Conservation (phyloP, 495 filamentous ascomycete genomes). For the Barbatosphaeria neglecta region DNA sequence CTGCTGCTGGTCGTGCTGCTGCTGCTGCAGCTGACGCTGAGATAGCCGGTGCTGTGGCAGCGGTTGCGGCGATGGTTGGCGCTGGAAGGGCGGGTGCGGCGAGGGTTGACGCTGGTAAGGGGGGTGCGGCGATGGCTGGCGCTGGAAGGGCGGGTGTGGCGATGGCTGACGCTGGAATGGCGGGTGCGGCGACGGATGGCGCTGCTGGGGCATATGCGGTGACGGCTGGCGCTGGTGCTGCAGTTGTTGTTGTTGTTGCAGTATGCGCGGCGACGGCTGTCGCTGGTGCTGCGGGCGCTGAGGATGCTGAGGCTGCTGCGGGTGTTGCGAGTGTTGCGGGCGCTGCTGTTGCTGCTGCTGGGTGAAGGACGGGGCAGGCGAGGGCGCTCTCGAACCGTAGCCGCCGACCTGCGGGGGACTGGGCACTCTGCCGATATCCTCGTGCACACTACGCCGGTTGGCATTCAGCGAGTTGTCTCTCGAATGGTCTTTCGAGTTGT, state of each 20-base stretch:
- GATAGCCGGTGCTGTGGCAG: too few species aligned
- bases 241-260: constrained; percentile 16
- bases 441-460: constrained; percentile 14
- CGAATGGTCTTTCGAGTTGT: constrained; percentile 13
- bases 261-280: constrained; percentile 11
- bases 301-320: background rate
- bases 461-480: constrained; percentile 7
- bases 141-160: too few species aligned
- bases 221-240: constrained; percentile 3
- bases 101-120: too few species aligned
- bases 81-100: too few species aligned
- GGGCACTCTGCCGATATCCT: constrained; percentile 6
- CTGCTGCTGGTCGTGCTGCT: too few species aligned
- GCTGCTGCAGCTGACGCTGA: too few species aligned
- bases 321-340: background rate
- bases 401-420: background rate
- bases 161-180: background rate
- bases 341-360: constrained; percentile 16
- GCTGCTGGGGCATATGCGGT: background rate
- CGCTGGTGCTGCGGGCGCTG: background rate
- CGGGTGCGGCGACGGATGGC: background rate
- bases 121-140: too few species aligned
- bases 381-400: constrained; percentile 5
- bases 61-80: too few species aligned
- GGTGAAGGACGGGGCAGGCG: constrained; percentile 27